Evolutionary conservation across 2,329 filamentous ascomycete genomes (phyloP).

Genomic region (Arthrobotrys sphaeroides): DNA sequence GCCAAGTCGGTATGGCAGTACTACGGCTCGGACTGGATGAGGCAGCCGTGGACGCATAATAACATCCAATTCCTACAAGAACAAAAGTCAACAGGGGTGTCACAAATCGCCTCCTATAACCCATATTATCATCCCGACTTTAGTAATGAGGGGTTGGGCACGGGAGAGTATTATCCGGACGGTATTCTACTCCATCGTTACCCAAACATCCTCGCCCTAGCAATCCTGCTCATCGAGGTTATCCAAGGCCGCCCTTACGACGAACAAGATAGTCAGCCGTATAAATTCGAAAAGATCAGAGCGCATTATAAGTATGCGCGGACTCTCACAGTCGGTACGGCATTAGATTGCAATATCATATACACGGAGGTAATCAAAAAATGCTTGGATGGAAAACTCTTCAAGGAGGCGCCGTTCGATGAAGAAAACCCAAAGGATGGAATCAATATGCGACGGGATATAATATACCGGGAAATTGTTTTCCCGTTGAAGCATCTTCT

Average conservation of each 20-base stretch:
- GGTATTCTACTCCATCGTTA: conserved; percentile 37
- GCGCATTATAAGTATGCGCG: conserved; percentile 34
- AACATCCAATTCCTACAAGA: conserved; percentile 49
- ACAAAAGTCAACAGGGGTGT: background rate
- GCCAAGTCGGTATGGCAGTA: conserved; percentile 51
- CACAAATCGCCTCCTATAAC: conserved; percentile 10
- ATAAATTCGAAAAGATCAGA: conserved; percentile 8
- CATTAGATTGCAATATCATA: conserved; percentile 37
- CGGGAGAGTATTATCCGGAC: conserved; percentile 27
- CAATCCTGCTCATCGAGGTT: conserved; percentile 39
- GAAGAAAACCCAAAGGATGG: conserved; percentile 17
- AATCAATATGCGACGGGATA: conserved; percentile 31
- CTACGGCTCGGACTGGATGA: conserved; percentile 51
- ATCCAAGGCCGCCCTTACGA: conserved; percentile 27
- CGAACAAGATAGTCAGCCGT: conserved; percentile 4
- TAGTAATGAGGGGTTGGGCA: background rate
- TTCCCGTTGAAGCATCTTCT: conserved; percentile 37
- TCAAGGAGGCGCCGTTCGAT: conserved; percentile 36
- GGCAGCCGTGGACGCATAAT: conserved; percentile 42
- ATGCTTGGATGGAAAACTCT: conserved; percentile 35
- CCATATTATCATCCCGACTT: conserved; percentile 42
- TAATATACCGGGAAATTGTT: conserved; percentile 40
- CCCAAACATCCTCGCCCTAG: conserved; percentile 33
- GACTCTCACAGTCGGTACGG: conserved; percentile 5
- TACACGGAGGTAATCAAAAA: conserved; percentile 48